phyloP scores from a whole-genome alignment of 2,329 filamentous ascomycete species.

The Ophiosphaerella herpotricha region DNA sequence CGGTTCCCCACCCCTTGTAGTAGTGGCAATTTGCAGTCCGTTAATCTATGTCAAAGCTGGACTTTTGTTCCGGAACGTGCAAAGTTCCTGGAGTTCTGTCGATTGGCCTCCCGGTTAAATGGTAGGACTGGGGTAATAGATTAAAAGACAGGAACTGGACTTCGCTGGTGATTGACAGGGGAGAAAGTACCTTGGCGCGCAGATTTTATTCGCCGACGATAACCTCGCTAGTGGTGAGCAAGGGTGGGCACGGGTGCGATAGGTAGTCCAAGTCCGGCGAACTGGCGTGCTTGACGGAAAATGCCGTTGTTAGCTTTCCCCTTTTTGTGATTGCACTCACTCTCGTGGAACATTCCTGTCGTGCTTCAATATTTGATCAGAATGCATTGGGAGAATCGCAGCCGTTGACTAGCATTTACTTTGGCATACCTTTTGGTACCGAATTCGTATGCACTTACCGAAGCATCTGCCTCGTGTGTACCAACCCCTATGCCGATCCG shows the following conservation, averaged over 20 bases:
- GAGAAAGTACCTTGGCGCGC: background rate
- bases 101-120: constrained; percentile 16
- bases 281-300: background rate
- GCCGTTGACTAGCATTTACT: background rate
- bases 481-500: background rate
- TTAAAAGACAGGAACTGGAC: constrained; percentile 3
- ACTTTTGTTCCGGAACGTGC: constrained; percentile 6
- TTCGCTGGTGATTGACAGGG: background rate
- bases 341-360: background rate
- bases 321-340: too few species aligned
- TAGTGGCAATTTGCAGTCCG: constrained; percentile 9
- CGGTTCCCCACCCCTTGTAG: constrained; percentile 29
- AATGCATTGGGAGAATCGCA: too few species aligned
- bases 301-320: background rate
- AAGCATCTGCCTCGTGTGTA: background rate
- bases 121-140: constrained; percentile 11
- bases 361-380: too few species aligned
- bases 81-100: background rate
- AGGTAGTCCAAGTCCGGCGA: too few species aligned
- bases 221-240: background rate
- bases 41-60: constrained; percentile 10
- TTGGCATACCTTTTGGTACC: too few species aligned
- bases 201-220: constrained; percentile 3
- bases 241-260: background rate
- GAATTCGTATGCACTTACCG: background rate